A percentile compares a stretch with the other conserved stretches of the same genome.
These are phyloP conservation scores for Micractinium sp. DNA, from an alignment of 139 green algal genomes.

Conservation along the genomic window DNA sequence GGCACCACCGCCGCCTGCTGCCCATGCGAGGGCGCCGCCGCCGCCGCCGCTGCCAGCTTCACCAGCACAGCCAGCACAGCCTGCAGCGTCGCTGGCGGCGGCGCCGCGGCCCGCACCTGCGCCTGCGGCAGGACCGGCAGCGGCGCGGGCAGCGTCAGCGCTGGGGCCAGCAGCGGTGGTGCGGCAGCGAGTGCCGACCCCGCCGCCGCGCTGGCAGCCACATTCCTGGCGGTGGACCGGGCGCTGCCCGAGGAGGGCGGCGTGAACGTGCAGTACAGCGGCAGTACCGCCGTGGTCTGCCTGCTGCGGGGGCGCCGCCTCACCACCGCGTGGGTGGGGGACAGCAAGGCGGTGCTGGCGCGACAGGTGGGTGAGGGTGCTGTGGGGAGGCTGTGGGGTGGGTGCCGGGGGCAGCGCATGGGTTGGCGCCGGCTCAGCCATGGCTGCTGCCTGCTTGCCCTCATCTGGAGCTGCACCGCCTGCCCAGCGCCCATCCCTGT, in stretches of 20 bases:
- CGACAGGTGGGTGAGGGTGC: conserved; percentile 5
- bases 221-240: conserved; percentile 76
- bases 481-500: background rate
- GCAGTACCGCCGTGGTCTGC: conserved; percentile 79
- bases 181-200: background rate
- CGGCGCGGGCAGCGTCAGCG: background rate
- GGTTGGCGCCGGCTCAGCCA: background rate
- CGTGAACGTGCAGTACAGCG: conserved; percentile 86
- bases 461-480: too few relatives aligned
- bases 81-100: background rate
- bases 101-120: background rate
- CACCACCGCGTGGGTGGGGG: conserved; percentile 88
- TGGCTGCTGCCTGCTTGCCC: too few relatives aligned
- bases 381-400: background rate
- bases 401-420: background rate
- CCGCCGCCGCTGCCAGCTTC: background rate
- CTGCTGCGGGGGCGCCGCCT: conserved; percentile 71
- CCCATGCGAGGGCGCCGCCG: background rate
- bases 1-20: background rate
- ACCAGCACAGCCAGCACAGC: background rate
- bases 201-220: background rate
- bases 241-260: conserved; percentile 38
- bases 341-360: conserved; percentile 78
- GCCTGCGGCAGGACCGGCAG: background rate
- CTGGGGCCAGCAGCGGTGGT: background rate